Evolutionary conservation across 106 monocot genomes (phyloP).

Genomic region (Acorus gramineus): DNA sequence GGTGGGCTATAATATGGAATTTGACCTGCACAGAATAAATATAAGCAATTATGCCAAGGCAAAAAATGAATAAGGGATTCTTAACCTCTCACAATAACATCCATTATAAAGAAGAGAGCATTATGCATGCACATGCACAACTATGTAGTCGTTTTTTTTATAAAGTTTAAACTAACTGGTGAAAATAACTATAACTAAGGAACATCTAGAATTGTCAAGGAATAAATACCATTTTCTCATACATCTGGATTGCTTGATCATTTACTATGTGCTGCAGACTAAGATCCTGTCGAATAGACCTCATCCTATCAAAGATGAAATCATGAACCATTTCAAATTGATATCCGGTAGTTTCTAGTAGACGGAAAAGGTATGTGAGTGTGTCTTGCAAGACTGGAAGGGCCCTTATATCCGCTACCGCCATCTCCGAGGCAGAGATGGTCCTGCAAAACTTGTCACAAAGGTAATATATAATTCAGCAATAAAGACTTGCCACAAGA

Average conservation of each 20-base stretch:
- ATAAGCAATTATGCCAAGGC: neutral
- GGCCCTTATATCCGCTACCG: conserved; percentile 57
- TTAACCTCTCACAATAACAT: too few relatives aligned
- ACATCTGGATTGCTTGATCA: conserved; percentile 57
- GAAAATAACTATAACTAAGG: neutral
- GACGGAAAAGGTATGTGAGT: conserved; percentile 51
- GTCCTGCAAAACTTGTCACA: conserved; percentile 88
- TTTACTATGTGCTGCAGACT: conserved; percentile 68
- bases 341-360: conserved; percentile 47
- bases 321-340: conserved; percentile 91
- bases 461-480: neutral
- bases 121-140: neutral
- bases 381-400: conserved; percentile 55
- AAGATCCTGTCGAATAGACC: conserved; percentile 88
- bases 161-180: neutral
- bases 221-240: conserved; percentile 83
- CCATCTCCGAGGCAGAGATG: conserved; percentile 30
- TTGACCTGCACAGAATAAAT: conserved; percentile 38
- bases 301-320: conserved; percentile 87
- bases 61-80: neutral
- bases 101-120: neutral
- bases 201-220: neutral
- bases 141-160: too few relatives aligned
- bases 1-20: conserved; percentile 74
- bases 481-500: neutral